Evolutionary conservation across 2,329 filamentous ascomycete genomes (phyloP).

Genomic region (Leptoxyphium fumago): DNA sequence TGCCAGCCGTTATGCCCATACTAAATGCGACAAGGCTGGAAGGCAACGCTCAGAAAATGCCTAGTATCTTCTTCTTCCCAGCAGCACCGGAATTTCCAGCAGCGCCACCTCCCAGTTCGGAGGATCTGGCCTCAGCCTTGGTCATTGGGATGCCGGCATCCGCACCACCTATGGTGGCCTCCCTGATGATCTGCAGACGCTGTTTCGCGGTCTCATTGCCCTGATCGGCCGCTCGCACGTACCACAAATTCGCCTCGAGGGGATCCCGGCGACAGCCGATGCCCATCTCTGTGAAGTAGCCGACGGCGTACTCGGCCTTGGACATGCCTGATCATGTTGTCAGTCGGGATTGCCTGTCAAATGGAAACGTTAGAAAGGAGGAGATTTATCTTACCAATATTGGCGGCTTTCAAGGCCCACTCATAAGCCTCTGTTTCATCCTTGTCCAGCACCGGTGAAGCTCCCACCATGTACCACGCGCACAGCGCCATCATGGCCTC

Average conservation of each 20-base stretch:
- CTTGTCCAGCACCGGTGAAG: constrained; percentile 79
- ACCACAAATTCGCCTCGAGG: constrained; percentile 97
- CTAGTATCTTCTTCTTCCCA: constrained; percentile 17
- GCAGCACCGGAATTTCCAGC: not conserved
- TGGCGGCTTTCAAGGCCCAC: constrained; percentile 80
- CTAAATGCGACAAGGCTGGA: too few species aligned
- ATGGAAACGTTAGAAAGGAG: constrained; percentile 1
- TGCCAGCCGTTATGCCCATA: too few species aligned
- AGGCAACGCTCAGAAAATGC: constrained; percentile 10
- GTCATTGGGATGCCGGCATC: constrained; percentile 21
- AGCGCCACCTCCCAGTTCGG: constrained; percentile 13
- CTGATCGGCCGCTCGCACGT: constrained; percentile 84
- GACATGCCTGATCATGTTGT: constrained; percentile 34
- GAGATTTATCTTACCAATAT: constrained; percentile 51
- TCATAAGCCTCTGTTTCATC: constrained; percentile 94
- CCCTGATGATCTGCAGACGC: constrained; percentile 70
- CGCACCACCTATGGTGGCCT: constrained; percentile 48
- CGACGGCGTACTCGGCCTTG: constrained; percentile 82
- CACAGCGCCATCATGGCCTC: constrained; percentile 96
- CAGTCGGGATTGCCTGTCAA: constrained; percentile 32
- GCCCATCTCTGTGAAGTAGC: constrained; percentile 97
- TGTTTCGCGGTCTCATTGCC: constrained; percentile 84
- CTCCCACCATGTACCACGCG: constrained; percentile 96
- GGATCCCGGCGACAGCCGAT: constrained; percentile 89
- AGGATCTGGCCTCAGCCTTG: constrained; percentile 17